Conservation (phyloP, 2,329 filamentous ascomycete species). For the Neopestalotiopsis rosae region DNA sequence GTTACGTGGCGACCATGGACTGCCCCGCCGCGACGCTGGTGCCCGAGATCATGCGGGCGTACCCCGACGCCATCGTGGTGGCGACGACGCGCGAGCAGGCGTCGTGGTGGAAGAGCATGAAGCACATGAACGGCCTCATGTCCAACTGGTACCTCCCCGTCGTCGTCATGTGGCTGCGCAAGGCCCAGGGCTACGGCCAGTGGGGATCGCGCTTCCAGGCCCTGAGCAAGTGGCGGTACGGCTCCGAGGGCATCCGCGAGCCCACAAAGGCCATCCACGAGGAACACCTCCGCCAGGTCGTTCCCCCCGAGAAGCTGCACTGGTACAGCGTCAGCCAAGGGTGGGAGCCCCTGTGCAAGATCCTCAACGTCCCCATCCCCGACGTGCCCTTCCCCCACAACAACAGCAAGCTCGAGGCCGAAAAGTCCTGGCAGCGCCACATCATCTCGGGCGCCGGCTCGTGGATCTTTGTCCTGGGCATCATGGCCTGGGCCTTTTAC, state of each 20-base stretch:
- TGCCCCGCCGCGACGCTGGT: slow-evolving; percentile 42
- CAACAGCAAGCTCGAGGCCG: slow-evolving; percentile 36
- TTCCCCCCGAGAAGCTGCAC: slow-evolving; percentile 40
- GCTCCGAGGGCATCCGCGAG: slow-evolving; percentile 35
- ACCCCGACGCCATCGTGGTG: slow-evolving; percentile 55
- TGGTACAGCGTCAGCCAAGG: slow-evolving; percentile 38
- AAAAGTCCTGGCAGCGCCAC: slow-evolving; percentile 32
- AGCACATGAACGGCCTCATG: slow-evolving; percentile 37
- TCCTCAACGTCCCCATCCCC: slow-evolving; percentile 21
- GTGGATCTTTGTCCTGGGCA: slow-evolving; percentile 34
- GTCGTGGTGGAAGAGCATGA: slow-evolving; percentile 45
- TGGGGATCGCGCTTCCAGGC: slow-evolving; percentile 30
- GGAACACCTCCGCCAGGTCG: slow-evolving; percentile 36
- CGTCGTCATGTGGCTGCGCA: slow-evolving; percentile 38
- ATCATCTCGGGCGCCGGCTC: slow-evolving; percentile 31
- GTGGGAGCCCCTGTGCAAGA: slow-evolving; percentile 18
- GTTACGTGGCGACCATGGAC: slow-evolving; percentile 46
- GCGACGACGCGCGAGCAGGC: slow-evolving; percentile 45
- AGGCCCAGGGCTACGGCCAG: slow-evolving; percentile 37
- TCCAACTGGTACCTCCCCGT: slow-evolving; percentile 39
- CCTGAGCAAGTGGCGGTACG: slow-evolving; percentile 29
- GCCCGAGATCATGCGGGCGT: slow-evolving; percentile 52
- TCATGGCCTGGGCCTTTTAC: slow-evolving; percentile 27
- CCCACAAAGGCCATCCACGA: slow-evolving; percentile 36
- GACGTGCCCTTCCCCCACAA: slow-evolving; percentile 42